Conservation (phyloP, 176 grass and related monocot species). For the Alloteropsis semialata region DNA sequence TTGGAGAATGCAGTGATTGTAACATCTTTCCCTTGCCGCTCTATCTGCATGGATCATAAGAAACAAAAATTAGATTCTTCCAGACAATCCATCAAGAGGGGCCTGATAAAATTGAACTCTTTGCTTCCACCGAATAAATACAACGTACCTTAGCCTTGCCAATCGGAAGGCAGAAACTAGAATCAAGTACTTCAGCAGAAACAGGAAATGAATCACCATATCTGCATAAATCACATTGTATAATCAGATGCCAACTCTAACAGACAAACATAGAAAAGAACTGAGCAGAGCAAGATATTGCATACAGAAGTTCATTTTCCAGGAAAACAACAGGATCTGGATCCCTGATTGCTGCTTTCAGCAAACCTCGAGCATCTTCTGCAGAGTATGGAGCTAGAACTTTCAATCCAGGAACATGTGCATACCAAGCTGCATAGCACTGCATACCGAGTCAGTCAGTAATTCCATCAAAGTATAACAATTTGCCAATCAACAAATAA, state of each 20-base stretch:
- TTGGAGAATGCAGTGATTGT: slow-evolving; percentile 98
- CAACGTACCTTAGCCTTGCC: slow-evolving; percentile 89
- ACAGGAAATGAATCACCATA: slow-evolving; percentile 94
- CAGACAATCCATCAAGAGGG: not conserved
- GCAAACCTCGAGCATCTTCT: slow-evolving; percentile 90
- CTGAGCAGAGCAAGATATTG: not conserved
- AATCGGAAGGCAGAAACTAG: slow-evolving; percentile 91
- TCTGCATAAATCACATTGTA: slow-evolving; percentile 40
- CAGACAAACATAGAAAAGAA: slow-evolving; percentile 6
- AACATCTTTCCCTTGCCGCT: slow-evolving; percentile 84
- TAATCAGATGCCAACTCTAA: not conserved
- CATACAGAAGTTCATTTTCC: slow-evolving; percentile 98
- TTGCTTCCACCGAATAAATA: not conserved
- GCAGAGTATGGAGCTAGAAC: slow-evolving; percentile 84
- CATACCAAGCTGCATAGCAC: slow-evolving; percentile 99
- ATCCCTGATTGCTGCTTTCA: slow-evolving; percentile 98
- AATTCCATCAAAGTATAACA: too few species aligned
- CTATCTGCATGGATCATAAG: slow-evolving; percentile 51
- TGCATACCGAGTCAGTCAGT: too few species aligned
- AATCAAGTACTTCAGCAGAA: slow-evolving; percentile 90
- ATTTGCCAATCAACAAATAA: too few species aligned
- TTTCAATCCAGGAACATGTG: slow-evolving; percentile 95
- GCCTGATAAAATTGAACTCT: not conserved
- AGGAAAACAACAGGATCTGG: slow-evolving; percentile 98
- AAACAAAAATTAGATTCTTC: not conserved